phyloP scores from a whole-genome alignment of 768 basidiomycete genomes.

The Agaricus sinodeliciosus region DNA sequence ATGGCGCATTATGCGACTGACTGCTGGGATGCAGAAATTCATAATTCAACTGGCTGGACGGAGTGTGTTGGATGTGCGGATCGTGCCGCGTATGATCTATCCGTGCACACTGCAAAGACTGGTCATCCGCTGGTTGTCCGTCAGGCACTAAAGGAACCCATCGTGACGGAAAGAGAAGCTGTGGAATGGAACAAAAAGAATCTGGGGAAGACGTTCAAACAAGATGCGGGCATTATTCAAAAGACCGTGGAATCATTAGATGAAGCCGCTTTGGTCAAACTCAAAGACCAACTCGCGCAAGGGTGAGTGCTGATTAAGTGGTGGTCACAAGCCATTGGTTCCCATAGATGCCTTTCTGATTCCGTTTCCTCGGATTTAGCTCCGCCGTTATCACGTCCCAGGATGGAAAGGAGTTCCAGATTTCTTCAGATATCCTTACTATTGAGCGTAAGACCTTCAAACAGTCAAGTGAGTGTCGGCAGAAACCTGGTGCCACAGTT shows the following conservation, averaged over 20 bases:
- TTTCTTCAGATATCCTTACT: constrained; percentile 69
- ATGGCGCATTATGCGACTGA: constrained; percentile 99
- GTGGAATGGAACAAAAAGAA: constrained; percentile 82
- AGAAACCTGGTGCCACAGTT: background rate
- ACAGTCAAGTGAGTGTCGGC: constrained; percentile 58
- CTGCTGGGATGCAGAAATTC: constrained; percentile 99
- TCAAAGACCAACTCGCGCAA: constrained; percentile 67
- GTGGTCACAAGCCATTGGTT: background rate
- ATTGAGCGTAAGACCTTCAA: constrained; percentile 84
- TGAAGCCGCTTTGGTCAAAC: constrained; percentile 53
- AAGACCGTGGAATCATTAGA: constrained; percentile 59
- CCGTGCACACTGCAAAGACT: constrained; percentile 81
- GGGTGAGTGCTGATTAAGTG: constrained; percentile 43
- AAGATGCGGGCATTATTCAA: constrained; percentile 64
- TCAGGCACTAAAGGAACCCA: constrained; percentile 79
- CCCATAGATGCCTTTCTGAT: constrained; percentile 9
- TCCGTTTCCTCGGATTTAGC: constrained; percentile 24
- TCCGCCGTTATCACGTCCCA: constrained; percentile 46
- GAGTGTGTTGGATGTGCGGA: constrained; percentile 99
- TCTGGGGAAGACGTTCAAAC: constrained; percentile 85
- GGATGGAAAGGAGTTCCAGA: constrained; percentile 60
- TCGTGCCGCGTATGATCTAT: constrained; percentile 93
- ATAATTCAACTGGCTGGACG: constrained; percentile 88
- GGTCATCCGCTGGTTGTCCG: constrained; percentile 82
- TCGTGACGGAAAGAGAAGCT: constrained; percentile 73